Evolutionary conservation across 2,329 filamentous ascomycete genomes (phyloP).

Genomic region (Ophiostoma sp.): DNA sequence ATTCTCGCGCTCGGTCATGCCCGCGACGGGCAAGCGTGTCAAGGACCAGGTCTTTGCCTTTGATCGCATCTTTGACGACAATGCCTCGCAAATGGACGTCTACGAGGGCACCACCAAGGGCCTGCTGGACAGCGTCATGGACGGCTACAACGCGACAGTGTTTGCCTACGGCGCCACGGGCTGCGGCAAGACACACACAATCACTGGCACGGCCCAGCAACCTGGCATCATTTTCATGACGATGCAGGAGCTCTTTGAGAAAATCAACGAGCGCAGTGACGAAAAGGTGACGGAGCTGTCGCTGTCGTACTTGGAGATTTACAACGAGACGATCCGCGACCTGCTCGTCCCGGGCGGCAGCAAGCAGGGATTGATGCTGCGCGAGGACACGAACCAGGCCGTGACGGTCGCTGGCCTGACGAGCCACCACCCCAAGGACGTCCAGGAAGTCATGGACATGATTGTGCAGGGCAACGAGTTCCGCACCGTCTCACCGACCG

Average conservation of each 20-base stretch:
- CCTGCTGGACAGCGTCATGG: constrained; percentile 90
- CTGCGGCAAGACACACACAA: constrained; percentile 98
- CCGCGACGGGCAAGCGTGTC: constrained; percentile 78
- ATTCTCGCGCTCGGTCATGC: constrained; percentile 79
- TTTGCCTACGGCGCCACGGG: constrained; percentile 98
- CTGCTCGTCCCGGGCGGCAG: constrained; percentile 81
- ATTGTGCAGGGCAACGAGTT: constrained; percentile 93
- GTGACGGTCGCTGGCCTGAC: constrained; percentile 90
- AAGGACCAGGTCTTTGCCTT: constrained; percentile 98
- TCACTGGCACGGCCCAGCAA: constrained; percentile 85
- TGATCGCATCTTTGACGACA: constrained; percentile 95
- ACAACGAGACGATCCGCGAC: constrained; percentile 98
- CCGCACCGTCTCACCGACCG: constrained; percentile 93
- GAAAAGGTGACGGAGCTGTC: constrained; percentile 90
- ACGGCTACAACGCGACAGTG: constrained; percentile 98
- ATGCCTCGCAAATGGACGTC: constrained; percentile 85
- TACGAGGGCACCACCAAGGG: constrained; percentile 90
- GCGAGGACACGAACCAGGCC: constrained; percentile 90
- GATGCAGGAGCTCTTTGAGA: constrained; percentile 98
- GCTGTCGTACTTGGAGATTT: constrained; percentile 95
- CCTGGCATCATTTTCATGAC: constrained; percentile 98
- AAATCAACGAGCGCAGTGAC: constrained; percentile 80
- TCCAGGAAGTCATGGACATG: constrained; percentile 98
- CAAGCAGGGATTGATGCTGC: constrained; percentile 83
- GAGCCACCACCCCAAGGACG: constrained; percentile 86